These are phyloP conservation scores for Aspergillus novoparasiticus DNA, from an alignment of 2,329 filamentous ascomycete species.

Conservation along the genomic window DNA sequence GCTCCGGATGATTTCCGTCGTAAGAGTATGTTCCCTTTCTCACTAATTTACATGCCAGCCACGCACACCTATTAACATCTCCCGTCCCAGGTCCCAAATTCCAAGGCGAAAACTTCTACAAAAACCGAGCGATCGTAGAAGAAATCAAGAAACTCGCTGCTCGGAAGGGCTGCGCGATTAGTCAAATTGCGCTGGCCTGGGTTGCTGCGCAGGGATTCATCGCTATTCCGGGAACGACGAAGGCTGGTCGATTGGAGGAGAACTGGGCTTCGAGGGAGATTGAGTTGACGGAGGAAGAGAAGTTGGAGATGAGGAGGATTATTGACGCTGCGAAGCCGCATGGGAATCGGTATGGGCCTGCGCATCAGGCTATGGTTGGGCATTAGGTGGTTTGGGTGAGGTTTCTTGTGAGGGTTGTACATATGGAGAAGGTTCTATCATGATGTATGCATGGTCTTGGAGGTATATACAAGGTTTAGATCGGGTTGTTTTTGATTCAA, in stretches of 20 bases:
- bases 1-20: slow-evolving; percentile 45
- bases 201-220: slow-evolving; percentile 47
- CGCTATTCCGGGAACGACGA: slow-evolving; percentile 52
- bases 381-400: slow-evolving; percentile 13
- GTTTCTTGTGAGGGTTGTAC: neutral
- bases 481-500: neutral
- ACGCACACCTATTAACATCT: neutral
- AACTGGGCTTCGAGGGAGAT: slow-evolving; percentile 44
- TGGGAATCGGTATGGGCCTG: slow-evolving; percentile 38
- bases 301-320: slow-evolving; percentile 42
- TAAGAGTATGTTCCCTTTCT: slow-evolving; percentile 27
- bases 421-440: neutral
- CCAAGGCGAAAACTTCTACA: slow-evolving; percentile 51
- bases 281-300: slow-evolving; percentile 42
- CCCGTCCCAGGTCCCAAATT: slow-evolving; percentile 27
- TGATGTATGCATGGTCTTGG: neutral
- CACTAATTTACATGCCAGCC: neutral
- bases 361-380: slow-evolving; percentile 29
- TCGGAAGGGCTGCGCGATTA: slow-evolving; percentile 35
- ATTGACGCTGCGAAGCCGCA: slow-evolving; percentile 42
- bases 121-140: slow-evolving; percentile 46
- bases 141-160: slow-evolving; percentile 46
- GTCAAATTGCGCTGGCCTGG: slow-evolving; percentile 46
- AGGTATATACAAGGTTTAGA: neutral
- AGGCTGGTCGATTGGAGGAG: slow-evolving; percentile 41